phyloP scores from a whole-genome alignment of 2,329 filamentous ascomycete genomes.

The Lachnellula cervina region DNA sequence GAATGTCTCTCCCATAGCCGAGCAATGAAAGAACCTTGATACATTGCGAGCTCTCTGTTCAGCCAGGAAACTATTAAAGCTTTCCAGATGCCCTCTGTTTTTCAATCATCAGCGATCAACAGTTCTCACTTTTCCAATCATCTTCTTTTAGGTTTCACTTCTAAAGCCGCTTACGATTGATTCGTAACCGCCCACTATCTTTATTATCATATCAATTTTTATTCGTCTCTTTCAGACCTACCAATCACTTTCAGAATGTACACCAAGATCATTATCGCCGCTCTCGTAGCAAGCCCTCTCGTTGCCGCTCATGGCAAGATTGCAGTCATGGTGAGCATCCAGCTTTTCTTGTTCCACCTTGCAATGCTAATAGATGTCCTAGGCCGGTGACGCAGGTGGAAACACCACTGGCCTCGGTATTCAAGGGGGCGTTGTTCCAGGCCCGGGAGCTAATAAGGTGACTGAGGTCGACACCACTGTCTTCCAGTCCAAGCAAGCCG shows the following conservation, averaged over 20 bases:
- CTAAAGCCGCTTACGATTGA: conserved; percentile 28
- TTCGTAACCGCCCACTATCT: conserved; percentile 27
- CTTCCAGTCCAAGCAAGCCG: conserved; percentile 47
- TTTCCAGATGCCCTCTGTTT: conserved; percentile 17
- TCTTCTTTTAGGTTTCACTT: conserved; percentile 16
- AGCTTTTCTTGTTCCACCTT: not conserved
- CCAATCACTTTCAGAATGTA: conserved; percentile 4
- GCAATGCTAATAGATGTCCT: conserved; percentile 7
- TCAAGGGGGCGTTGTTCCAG: conserved; percentile 38
- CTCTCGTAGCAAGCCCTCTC: conserved; percentile 37
- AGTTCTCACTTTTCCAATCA: conserved; percentile 17
- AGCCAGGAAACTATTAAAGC: conserved; percentile 23
- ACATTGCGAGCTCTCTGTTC: not conserved
- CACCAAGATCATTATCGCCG: conserved; percentile 1
- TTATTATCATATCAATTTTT: conserved; percentile 8
- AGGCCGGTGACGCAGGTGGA: conserved; percentile 36
- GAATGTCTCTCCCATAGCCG: not conserved
- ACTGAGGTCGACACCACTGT: conserved; percentile 45
- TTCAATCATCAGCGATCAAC: conserved; percentile 27
- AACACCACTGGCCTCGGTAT: conserved; percentile 41
- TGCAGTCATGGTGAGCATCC: conserved; percentile 30
- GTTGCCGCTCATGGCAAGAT: conserved; percentile 59
- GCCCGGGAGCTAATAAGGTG: conserved; percentile 36
- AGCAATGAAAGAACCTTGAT: not conserved
- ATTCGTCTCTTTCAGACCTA: conserved; percentile 3